These are phyloP conservation scores for Ilyonectria robusta DNA, from an alignment of 2,329 filamentous ascomycete species.

Conservation along the genomic window DNA sequence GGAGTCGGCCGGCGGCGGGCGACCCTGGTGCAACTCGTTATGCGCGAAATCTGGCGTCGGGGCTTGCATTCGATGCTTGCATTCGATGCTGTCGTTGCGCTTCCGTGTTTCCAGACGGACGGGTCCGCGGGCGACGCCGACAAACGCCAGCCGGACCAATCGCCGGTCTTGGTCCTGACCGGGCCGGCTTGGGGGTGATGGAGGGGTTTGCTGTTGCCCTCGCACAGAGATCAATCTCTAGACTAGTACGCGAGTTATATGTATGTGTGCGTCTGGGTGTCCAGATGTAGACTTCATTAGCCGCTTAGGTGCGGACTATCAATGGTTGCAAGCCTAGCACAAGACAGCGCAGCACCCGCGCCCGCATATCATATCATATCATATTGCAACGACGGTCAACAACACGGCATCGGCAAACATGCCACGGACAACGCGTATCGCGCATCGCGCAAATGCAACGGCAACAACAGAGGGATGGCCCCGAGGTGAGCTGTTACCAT, in stretches of 20 bases:
- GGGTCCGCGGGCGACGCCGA: slow-evolving; percentile 36
- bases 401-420: slow-evolving; percentile 5
- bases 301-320: slow-evolving; percentile 11
- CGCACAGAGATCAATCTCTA: slow-evolving; percentile 19
- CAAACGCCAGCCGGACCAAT: slow-evolving; percentile 40
- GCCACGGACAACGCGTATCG: neutral
- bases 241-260: slow-evolving; percentile 15
- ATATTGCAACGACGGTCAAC: slow-evolving; percentile 11
- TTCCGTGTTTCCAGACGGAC: slow-evolving; percentile 40
- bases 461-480: neutral
- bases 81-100: slow-evolving; percentile 29
- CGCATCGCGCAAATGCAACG: neutral
- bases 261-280: slow-evolving; percentile 11
- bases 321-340: slow-evolving; percentile 14
- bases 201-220: slow-evolving; percentile 15
- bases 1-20: slow-evolving; percentile 20
- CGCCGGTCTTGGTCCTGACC: slow-evolving; percentile 32
- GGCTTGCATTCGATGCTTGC: slow-evolving; percentile 27
- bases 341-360: slow-evolving; percentile 19
- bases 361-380: slow-evolving; percentile 26
- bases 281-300: slow-evolving; percentile 17
- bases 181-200: slow-evolving; percentile 36
- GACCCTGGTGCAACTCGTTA: slow-evolving; percentile 36
- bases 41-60: slow-evolving; percentile 39
- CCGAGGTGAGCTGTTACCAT: slow-evolving; percentile 14